Evolutionary conservation across 345 rosid species (phyloP).

Genomic region (Citrus sinensis): DNA sequence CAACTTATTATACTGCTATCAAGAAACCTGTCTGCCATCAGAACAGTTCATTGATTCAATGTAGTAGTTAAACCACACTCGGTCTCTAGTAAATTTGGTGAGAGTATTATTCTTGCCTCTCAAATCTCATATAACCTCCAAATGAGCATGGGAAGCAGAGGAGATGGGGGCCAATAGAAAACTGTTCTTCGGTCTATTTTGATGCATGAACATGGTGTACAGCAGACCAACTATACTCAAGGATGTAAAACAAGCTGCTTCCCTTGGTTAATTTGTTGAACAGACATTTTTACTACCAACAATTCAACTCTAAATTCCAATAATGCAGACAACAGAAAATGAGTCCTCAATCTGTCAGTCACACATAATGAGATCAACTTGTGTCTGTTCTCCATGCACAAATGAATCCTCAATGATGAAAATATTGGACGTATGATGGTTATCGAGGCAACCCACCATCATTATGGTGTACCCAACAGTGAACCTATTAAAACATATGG

Average conservation of each 20-base stretch:
- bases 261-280: neutral
- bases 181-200: neutral
- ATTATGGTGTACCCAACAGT: neutral
- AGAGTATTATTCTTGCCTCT: neutral
- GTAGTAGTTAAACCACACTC: neutral
- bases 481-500: neutral
- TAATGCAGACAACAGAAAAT: neutral
- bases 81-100: neutral
- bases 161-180: neutral
- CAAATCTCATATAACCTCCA: neutral
- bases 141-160: neutral
- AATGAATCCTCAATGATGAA: neutral
- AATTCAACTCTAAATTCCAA: neutral
- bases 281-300: neutral
- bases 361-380: neutral
- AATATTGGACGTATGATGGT: neutral
- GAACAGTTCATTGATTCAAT: neutral
- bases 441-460: neutral
- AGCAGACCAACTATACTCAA: neutral
- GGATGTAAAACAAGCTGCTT: neutral
- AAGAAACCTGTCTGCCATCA: neutral
- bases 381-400: neutral
- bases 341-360: neutral
- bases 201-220: neutral
- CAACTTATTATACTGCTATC: neutral